Evolutionary conservation across 2,329 filamentous ascomycete species (phyloP), one percentile per base, ranked within the genome.

Genomic region (Fusarium foetens): DNA sequence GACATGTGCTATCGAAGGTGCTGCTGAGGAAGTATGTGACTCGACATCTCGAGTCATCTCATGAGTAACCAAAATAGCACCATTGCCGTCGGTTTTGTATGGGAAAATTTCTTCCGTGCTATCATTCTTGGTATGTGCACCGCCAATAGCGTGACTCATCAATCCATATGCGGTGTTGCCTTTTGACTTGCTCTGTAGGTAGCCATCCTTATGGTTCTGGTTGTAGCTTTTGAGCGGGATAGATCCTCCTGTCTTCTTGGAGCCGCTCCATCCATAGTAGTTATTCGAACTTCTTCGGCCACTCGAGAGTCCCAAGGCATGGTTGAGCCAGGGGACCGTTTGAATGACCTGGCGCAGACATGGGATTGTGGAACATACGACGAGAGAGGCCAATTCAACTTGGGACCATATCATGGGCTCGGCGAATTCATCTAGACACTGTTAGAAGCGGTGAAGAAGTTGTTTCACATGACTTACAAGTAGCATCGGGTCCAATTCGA

Each of bases 311-410:
- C 78, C 78, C 27, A 81, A 72, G 14, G 75, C 70, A 41, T 68
- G 78, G 63, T 76, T 79, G 55, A 80, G 72, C 35, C 70, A 73
- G 4, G 78, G 79, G 29, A 79, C 73, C 65, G 74, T 76, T 12
- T 76, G 68, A n/a, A 76, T 69, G 25, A 80, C 66, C 36, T 78
- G 77, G 48, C 77, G 74, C 11, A 81, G 61, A 10, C 79, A 80
- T 6, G 78, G 79, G 29, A 80, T 78, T 49, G 75, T 79, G 10
- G 79, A 78, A 68, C 78, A 80, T 25, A 79, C 71, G 13, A 82
- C 72, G 6, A 81, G 75, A n/a, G 77, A 68, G 52, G 75, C 78
- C 11, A 80, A 64, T 60, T 81, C 77, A 21, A 76, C 75, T 68
- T 77, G 71, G 16, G 79, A 78, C 79, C 77, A 80, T 38, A 81